phyloP scores from a whole-genome alignment of 345 rosid species.

The Dovyalis caffra region DNA sequence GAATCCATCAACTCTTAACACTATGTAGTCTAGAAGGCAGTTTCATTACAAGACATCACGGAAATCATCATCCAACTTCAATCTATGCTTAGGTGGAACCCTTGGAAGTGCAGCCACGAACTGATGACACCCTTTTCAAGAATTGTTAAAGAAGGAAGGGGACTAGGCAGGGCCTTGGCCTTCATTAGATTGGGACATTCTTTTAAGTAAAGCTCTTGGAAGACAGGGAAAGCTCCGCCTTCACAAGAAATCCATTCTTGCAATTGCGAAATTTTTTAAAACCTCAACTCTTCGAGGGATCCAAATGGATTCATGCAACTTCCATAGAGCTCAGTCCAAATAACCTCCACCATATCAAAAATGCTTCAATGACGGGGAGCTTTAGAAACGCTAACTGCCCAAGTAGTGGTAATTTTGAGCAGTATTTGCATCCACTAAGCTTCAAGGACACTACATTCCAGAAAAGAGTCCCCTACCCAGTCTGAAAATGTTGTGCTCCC shows the following conservation, averaged over 20 bases:
- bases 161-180: not conserved
- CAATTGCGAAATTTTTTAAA: not conserved
- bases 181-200: not conserved
- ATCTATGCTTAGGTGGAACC: not conserved
- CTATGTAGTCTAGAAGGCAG: no score
- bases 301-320: no score
- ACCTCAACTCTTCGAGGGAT: no score
- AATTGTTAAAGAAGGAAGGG: not conserved
- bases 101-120: constrained; percentile 3
- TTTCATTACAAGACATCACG: no score
- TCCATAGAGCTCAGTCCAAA: no score
- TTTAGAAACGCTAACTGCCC: not conserved
- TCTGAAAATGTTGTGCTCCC: not conserved
- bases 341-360: not conserved
- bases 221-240: not conserved
- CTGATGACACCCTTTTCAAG: constrained; percentile 6
- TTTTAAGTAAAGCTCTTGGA: not conserved
- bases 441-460: not conserved
- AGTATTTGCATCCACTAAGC: not conserved
- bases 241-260: not conserved
- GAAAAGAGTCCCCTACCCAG: not conserved
- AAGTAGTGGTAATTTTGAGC: not conserved
- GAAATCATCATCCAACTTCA: no score
- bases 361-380: not conserved
- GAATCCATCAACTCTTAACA: not conserved